Evolutionary conservation across 2,329 filamentous ascomycete species (phyloP), one percentile per base, ranked within the genome.

Genomic region (Fusarium sacchari): DNA sequence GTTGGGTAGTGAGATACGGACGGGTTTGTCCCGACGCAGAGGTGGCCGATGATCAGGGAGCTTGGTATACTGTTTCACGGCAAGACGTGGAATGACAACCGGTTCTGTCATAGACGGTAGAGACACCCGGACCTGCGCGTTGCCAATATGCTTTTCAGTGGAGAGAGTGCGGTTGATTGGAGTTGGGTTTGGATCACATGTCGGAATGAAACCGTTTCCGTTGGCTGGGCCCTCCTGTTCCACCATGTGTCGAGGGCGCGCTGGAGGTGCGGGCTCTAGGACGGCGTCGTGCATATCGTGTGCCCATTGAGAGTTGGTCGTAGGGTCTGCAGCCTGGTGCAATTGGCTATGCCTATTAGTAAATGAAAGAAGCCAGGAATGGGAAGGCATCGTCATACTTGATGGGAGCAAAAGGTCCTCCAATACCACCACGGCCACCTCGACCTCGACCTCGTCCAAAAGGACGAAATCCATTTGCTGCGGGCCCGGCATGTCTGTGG

Each of bases 11-110:
- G 95, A 98, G 75, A 99, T 94, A 57, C 96, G 92, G 44, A 98
- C 96, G 13, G 96, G 96, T 81, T 98, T 99, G 84, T 99, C 96
- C 77, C 96, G 92, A 71, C 96, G 93, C 55, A 99, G 88, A 58
- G 96, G 96, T 26, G 96, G 96, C 28, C 96, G 92, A 82, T 98
- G 96, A 80, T 98, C 94, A 26, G 96, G 96, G 55, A 99, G 89
- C 77, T 96, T 95, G 44, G 95, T 98, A 83, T 99, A 96, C 79
- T 96, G 93, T 81, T 94, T 96, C 74, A 97, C 91, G 52, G 93
- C 90, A 72, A 97, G 90, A 70, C 92, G 91, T 36, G 93, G 86
- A 80, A 96, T 94, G 46, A 89, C 84, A 50, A 92, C 88, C 11
- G 94, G 89, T 36, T 88, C 87, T 76, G 91, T 89, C 89, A 97